Base-by-base conservation (phyloP, 768 basidiomycete genomes). In the Trametes punicea region DNA sequence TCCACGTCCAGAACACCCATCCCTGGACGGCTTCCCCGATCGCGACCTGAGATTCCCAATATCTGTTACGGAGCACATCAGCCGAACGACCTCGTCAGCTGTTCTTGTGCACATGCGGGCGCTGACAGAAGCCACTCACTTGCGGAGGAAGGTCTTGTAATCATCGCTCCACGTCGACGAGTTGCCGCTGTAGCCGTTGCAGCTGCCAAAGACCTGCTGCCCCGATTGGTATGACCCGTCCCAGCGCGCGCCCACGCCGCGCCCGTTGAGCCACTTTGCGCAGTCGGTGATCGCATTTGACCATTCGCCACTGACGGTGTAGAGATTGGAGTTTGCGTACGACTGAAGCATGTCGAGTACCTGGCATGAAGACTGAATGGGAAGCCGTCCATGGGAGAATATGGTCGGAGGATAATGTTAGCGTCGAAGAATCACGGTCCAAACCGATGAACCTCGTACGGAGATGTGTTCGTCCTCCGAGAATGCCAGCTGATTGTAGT, bases 261-360 rank as follows among this genome's bases (percentile, higher is more conserved):
- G 77, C 0, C 91, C 91, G 65, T 92, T 93, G 7, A 93, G 74
- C 86, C 87, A 92, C 62, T 70, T 70, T 0, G 90, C 85, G 63
- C 90, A 93, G 67, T 90, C 88, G 0, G 87, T 90, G 8, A 77
- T 70, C 0, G 87, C 83, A 20, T 77, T 82, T 15, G 87, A 87
- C 84, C 88, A 93, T 75, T 93, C 91, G 21, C 90, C 89, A 11
- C 85, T 75, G 27, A 90, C 74, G 2, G 87, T 90, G 84, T 84
- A 90, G 29, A 91, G 73, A 59, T 85, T 84, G 9, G 72, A 69
- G 5, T 73, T 56, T 6, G 81, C 75, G 64, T 74, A 88, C 2
- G 69, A 57, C 3, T 74, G 68, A 18, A 87, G 74, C 44, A 64
- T 73, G 25, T 74, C 65, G 11, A 76, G 74, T 51, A 78, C 73